Evolutionary conservation across 1,139 yeast species (phyloP), one percentile per base, ranked within the genome.

Genomic region (Pichia sp.): DNA sequence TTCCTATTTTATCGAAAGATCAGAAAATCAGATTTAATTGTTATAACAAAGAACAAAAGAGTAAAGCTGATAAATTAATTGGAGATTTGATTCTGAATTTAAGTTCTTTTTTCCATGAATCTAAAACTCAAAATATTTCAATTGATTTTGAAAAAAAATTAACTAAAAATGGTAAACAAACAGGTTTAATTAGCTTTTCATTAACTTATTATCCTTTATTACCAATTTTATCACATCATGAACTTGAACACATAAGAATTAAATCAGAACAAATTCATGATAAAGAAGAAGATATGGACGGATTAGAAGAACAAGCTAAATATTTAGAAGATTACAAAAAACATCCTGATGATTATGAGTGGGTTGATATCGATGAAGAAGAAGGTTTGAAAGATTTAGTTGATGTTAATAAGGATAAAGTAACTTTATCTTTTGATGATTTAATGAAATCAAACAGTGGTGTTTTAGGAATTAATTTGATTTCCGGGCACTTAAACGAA

Each of bases 1-100:
- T 83, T 45, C 86, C 92, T 9, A 69, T 83, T 43, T 62, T 71
- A n/a, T 77, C 82, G 42, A 78, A 73, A 47, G 75, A 74, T 57
- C 87, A 82, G 61, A 78, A 71, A 52, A 63, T 80, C 47, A 65
- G 75, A 42, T 57, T 84, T 37, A 77, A 78, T 51, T 65, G 81
- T 41, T 73, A 76, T 74, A 92, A 84, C 63, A 80, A 76, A 44
- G 87, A 83, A 61, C 70, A 71, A 24, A 72, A 76, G 42, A 73
- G 76, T 43, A 78, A 76, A 25, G 73, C 77, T 48, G 89, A 83
- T 60, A 73, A 89, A 59, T 59, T 74, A 1, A 68, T 84, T 54
- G 94, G 92, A 25, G 64, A 75, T 6, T 71, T 76, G 37, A 73
- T 77, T 29, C 62, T 82, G 32, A 44, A 46, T 26, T 30, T 52